Evolutionary conservation across 805 yeast genomes (phyloP), one percentile per base, ranked within the genome.

Genomic region (Ogataea paraovalis): DNA sequence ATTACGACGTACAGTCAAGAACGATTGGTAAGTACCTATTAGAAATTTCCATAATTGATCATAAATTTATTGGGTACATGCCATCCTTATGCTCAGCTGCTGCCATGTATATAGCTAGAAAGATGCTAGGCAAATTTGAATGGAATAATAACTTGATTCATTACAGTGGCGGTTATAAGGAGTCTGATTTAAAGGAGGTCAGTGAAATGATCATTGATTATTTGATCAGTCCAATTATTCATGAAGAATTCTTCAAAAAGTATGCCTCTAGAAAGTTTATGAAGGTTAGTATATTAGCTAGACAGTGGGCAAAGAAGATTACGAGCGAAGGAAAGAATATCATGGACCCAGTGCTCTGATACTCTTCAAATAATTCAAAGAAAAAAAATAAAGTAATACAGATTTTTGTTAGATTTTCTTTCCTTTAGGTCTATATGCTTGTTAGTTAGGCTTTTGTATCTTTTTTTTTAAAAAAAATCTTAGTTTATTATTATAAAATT

Each of bases 191-290:
- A 66, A 74, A 75, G 53, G 87, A 87, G 34, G 83, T 89, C 45
- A 78, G 87, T 48, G 82, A 80, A 53, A 75, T 85, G 72, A 79
- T 92, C 52, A 75, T 87, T 65, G 87, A 84, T 62, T 92, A 87
- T 65, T 67, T 86, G 53, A 79, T 82, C 39, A 76, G 84, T 41
- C 96, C 96, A 10, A 87, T 90, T 44, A 83, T 81, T 49, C 96
- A 91, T 68, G 96, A 88, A 61, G 96, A 89, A 65, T 89, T 92
- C 61, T 90, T 89, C 73, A 87, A 86, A 63, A 94, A 94, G 69
- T 94, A 94, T 64, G 92, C 96, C 42, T 80, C 94, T 28, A 82
- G 89, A 63, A 85, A 87, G 65, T 90, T 84, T 63, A 80, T 94
- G 85, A 87, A 88, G 67, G 94, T 90, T 23, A 82, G 89, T 48